phyloP scores from a whole-genome alignment of 1,139 yeast genomes.

The Diutina rugosa region DNA sequence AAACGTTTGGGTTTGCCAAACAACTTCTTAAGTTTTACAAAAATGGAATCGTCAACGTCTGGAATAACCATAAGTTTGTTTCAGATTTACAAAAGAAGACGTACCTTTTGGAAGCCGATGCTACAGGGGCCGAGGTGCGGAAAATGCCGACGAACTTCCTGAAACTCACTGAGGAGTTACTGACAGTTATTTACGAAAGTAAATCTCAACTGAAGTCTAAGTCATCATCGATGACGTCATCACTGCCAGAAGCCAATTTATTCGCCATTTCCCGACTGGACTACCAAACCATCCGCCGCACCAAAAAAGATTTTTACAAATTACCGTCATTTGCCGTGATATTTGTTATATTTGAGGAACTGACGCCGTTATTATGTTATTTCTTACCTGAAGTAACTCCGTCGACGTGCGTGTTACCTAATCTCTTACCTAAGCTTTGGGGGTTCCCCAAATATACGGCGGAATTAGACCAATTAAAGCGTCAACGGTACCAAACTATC shows the following conservation, averaged over 20 bases:
- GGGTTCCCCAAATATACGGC: conserved; percentile 5
- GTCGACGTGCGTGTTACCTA: conserved; percentile 53
- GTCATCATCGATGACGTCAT: conserved; percentile 4
- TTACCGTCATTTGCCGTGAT: conserved; percentile 52
- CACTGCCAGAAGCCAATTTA: conserved; percentile 7
- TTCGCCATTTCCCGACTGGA: conserved; percentile 39
- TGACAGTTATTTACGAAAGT: conserved; percentile 21
- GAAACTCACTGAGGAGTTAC: conserved; percentile 20
- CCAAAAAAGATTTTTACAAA: conserved; percentile 42
- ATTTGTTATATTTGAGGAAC: conserved; percentile 46
- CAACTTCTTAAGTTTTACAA: conserved; percentile 33
- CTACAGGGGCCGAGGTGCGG: conserved; percentile 12
- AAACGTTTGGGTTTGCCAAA: conserved; percentile 26
- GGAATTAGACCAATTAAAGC: conserved; percentile 3
- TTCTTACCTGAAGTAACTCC: conserved; percentile 55
- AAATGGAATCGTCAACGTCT: conserved; percentile 37
- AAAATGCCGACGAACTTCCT: conserved; percentile 11
- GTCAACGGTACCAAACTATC: neutral
- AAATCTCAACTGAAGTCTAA: conserved; percentile 12
- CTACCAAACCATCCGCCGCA: conserved; percentile 43
- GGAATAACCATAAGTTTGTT: conserved; percentile 22
- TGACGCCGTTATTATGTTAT: conserved; percentile 48
- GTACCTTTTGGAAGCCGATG: conserved; percentile 14
- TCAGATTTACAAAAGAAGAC: conserved; percentile 13
- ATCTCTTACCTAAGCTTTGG: conserved; percentile 28